Base-by-base conservation (phyloP, 768 basidiomycete genomes). In the Serendipita sp. region DNA sequence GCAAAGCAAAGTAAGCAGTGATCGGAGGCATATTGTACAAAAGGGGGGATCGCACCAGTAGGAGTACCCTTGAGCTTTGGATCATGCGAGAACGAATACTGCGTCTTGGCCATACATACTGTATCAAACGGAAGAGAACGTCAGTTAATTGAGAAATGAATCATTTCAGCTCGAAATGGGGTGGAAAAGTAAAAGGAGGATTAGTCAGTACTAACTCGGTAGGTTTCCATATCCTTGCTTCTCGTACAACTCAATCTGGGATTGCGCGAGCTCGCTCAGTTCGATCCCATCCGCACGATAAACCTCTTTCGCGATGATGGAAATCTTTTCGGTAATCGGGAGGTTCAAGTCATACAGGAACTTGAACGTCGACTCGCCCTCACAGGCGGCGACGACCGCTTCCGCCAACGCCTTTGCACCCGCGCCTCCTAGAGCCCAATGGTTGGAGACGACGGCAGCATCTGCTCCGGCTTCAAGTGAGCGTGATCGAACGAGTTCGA, bases 81-180 rank as follows among this genome's bases (percentile, higher is more conserved):
- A 69, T 99, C 88, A 71, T 95, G 92, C 26, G 92, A 95, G 77
- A 99, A 93, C 20, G 93, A 96, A 68, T 97, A 91, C 66, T 96
- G 95, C 3, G 95, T 98, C 79, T 96, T 95, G 56, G 91, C 92
- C 90, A 94, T 90, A 75, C 91, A 95, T 71, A 95, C 92, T 86
- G 67, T 61, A 56, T 69, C 65, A 53, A 66, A 67, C 64, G 67
- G 63, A 70, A 71, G 24, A 66, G 68, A 66, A 42, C 42, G 56
- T 61, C 16, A 28, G 63, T 42, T 30, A 66, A 17, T 61, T 51
- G 65, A 2, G 69, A 61, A 31, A 64, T 28, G 50, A 61, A 26
- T 20, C 44, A 34, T 30, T 31, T 20, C 9, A n/a, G 28, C 41
- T 48, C 51, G 50, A 22, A 13, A 41, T 42, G 62, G 2, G 58